These are phyloP conservation scores for Aspergillus coremiiformis DNA, from an alignment of 495 filamentous ascomycete species.

Conservation along the genomic window DNA sequence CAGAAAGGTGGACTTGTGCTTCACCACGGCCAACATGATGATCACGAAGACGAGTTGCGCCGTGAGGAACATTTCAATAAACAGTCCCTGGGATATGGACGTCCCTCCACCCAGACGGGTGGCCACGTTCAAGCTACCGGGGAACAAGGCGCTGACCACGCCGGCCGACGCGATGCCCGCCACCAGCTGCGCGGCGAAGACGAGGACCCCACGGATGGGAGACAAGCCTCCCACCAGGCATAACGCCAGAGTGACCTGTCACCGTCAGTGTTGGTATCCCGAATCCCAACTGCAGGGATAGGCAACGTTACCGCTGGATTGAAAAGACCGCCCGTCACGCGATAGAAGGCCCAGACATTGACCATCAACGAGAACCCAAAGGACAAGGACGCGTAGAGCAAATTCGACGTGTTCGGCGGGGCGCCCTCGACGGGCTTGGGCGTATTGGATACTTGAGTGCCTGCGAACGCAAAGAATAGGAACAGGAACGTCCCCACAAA, in stretches of 20 bases:
- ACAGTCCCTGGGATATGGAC: conserved; percentile 56
- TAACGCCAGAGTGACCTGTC: conserved; percentile 51
- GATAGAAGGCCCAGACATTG: conserved; percentile 83
- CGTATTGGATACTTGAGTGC: conserved; percentile 64
- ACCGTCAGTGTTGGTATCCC: background rate
- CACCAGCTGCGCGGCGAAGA: conserved; percentile 50
- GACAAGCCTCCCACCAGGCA: conserved; percentile 50
- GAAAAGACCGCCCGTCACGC: conserved; percentile 71
- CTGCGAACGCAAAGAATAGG: conserved; percentile 74
- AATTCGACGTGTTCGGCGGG: conserved; percentile 32
- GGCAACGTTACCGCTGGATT: conserved; percentile 60
- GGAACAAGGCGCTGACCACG: conserved; percentile 55
- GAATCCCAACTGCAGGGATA: background rate
- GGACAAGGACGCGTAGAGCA: conserved; percentile 63
- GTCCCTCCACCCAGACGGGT: conserved; percentile 53
- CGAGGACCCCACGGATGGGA: conserved; percentile 39
- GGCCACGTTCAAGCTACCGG: conserved; percentile 51
- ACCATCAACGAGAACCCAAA: conserved; percentile 73
- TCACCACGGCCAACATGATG: conserved; percentile 78
- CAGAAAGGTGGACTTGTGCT: conserved; percentile 70
- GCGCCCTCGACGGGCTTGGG: conserved; percentile 29
- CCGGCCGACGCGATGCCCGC: conserved; percentile 54
- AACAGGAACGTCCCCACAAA: conserved; percentile 79
- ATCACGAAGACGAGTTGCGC: conserved; percentile 69
- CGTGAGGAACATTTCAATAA: conserved; percentile 79